Conservation (phyloP, 441 rosid species). For the Corymbia calophylla region DNA sequence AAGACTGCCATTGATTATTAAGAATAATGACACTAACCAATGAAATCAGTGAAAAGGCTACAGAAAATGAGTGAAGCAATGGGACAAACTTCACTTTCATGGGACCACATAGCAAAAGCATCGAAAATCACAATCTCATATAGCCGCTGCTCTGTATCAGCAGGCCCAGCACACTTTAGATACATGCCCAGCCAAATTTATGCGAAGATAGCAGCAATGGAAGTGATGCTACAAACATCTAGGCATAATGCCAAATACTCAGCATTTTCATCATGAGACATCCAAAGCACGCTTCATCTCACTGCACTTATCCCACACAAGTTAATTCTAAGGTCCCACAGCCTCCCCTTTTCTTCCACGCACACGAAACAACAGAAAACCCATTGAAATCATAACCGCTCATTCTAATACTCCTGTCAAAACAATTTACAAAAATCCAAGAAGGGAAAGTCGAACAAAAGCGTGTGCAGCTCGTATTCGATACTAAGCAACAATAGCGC, state of each 20-base stretch:
- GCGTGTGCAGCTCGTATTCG: neutral
- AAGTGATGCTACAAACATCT: neutral
- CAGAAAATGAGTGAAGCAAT: neutral
- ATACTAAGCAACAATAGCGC: neutral
- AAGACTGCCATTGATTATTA: neutral
- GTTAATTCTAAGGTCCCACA: neutral
- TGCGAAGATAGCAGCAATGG: neutral
- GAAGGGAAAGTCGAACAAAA: neutral
- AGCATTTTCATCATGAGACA: neutral
- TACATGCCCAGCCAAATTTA: neutral
- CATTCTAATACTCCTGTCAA: neutral
- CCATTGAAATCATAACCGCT: neutral
- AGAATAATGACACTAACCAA: neutral
- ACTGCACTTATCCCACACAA: neutral
- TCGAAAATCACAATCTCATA: slow-evolving; percentile 3
- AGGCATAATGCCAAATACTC: neutral
- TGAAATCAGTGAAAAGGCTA: neutral
- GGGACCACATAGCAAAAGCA: slow-evolving; percentile 22
- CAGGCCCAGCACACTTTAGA: neutral
- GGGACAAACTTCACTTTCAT: neutral
- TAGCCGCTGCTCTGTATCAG: neutral
- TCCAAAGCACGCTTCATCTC: neutral
- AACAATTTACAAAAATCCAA: neutral
- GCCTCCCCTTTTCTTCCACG: neutral
- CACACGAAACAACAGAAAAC: neutral